Conservation (phyloP, 2,329 filamentous ascomycete genomes). For the Pseudocercospora musae region DNA sequence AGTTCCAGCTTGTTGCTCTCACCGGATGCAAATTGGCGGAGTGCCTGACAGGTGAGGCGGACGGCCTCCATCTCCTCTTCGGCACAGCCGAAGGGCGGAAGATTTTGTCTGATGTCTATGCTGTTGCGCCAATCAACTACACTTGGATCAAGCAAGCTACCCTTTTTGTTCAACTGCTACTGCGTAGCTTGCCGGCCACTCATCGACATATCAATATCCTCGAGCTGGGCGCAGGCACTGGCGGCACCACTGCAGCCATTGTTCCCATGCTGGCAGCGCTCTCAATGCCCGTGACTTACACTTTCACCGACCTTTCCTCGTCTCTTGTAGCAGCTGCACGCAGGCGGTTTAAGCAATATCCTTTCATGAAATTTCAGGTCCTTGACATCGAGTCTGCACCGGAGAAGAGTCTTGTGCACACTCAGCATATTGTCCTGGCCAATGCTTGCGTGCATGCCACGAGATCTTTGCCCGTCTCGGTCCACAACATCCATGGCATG, state of each 20-base stretch:
- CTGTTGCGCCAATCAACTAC: conserved; percentile 5
- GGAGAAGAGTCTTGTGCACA: conserved; percentile 18
- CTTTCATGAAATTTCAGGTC: conserved; percentile 26
- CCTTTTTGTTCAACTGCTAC: background rate
- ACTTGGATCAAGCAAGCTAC: conserved; percentile 1
- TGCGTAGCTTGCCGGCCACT: conserved; percentile 2
- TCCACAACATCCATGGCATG: conserved; percentile 27
- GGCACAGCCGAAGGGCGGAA: background rate
- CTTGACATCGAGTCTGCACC: conserved; percentile 35
- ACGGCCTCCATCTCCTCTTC: conserved; percentile 10
- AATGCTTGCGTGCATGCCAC: conserved; percentile 41
- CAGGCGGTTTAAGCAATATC: conserved; percentile 15
- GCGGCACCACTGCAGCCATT: conserved; percentile 41
- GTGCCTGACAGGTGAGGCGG: conserved; percentile 3
- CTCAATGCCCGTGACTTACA: conserved; percentile 38
- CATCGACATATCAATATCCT: conserved; percentile 33
- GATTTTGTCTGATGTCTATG: conserved; percentile 9
- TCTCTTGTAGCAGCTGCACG: conserved; percentile 28
- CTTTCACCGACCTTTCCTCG: conserved; percentile 44
- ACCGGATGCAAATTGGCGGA: conserved; percentile 9
- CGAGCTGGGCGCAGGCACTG: conserved; percentile 46
- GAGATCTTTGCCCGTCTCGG: conserved; percentile 29
- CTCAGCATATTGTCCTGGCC: conserved; percentile 36
- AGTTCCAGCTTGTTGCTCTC: conserved; percentile 8
- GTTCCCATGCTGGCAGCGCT: conserved; percentile 26